These are phyloP conservation scores for Dipodascus albidus DNA, from an alignment of 805 yeast species.

Conservation along the genomic window DNA sequence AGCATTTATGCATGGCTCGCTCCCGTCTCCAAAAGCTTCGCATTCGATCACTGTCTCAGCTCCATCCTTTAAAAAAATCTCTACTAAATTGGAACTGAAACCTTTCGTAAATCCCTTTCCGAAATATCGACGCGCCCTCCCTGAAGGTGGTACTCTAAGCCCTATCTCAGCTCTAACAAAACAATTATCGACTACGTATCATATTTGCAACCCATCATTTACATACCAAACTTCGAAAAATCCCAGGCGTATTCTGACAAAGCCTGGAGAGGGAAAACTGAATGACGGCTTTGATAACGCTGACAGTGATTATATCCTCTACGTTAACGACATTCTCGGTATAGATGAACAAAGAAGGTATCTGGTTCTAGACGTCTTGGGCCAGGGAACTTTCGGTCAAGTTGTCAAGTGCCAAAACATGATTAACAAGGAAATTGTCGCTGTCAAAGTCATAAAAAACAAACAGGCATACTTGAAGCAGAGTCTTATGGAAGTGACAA, in stretches of 20 bases:
- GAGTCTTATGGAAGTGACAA: constrained; percentile 78
- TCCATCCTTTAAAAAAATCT: constrained; percentile 25
- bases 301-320: constrained; percentile 81
- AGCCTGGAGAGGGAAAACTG: constrained; percentile 72
- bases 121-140: constrained; percentile 25
- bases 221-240: constrained; percentile 74
- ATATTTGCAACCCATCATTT: constrained; percentile 76
- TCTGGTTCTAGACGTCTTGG: constrained; percentile 79
- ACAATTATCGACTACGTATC: constrained; percentile 66
- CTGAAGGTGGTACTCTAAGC: constrained; percentile 28
- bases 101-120: constrained; percentile 21
- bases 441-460: constrained; percentile 89
- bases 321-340: constrained; percentile 90
- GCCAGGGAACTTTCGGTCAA: constrained; percentile 97
- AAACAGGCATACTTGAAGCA: constrained; percentile 87
- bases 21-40: not conserved
- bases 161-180: constrained; percentile 76
- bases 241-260: constrained; percentile 86
- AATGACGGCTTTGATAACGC: constrained; percentile 83
- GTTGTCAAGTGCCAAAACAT: constrained; percentile 87
- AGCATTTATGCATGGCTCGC: constrained; percentile 1
- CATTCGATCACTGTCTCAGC: constrained; percentile 12
- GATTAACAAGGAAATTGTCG: constrained; percentile 74
- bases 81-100: constrained; percentile 24
- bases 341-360: constrained; percentile 75